Base-by-base conservation (phyloP, 2,329 filamentous ascomycete genomes). In the Ophiostoma sp. region DNA sequence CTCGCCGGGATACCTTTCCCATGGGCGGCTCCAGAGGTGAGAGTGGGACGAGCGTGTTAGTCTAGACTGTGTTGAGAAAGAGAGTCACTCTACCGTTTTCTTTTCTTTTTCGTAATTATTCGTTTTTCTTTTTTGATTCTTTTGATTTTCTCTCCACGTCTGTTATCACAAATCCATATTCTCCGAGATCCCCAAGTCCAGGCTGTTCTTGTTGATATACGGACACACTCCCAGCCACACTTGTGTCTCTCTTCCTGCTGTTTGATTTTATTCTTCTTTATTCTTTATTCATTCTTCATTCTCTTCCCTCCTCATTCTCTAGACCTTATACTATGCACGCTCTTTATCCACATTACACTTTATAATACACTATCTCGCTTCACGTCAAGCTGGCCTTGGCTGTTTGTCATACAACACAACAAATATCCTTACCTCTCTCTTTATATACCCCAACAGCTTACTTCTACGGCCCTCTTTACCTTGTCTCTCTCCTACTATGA, bases 1-100 rank as follows among this genome's bases (percentile, higher is more conserved):
- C 23, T 27, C 52, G 27, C 52, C 52, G 27, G n/a, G 15, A 13
- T 27, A 57, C 52, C 52, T 57, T 57, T 27, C 48, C 52, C 52
- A 57, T 57, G 52, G 52, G 52, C 52, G 52, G 52, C 23, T 57
- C 44, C 44, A 27, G 15, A 62, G 57, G 60, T 64, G 52, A 35
- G 54, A 64, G 60, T 36, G 31, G 27, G 33, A 64, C 31, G 60
- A 57, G n/a, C n/a, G 23, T 57, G 52, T 27, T 35, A 62, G 54
- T 60, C 54, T 4, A 27, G 3, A 23, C 11, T 23, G 48, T n/a
- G 17, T 20, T 52, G 48, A 17, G 15, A n/a, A n/a, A 52, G 13
- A 52, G 13, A n/a, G 57, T 17, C 57, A 20, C 31, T 35, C 23
- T 13, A 62, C 57, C 17, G 23, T 4, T 62, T 33, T 62, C 27